Conservation (phyloP, 345 rosid species). For the Alliaria petiolata region DNA sequence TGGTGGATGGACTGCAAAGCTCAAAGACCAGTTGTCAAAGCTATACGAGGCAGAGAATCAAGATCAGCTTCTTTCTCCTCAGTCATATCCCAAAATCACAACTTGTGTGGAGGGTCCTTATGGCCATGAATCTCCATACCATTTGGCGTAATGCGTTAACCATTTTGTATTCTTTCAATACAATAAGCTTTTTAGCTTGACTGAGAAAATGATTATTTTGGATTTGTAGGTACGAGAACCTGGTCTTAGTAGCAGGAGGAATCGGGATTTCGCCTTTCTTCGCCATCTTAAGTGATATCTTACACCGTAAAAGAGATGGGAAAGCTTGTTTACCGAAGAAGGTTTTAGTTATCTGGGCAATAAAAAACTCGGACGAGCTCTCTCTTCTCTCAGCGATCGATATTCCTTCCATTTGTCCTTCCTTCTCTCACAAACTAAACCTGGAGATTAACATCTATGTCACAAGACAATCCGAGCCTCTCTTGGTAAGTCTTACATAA, state of each 20-base stretch:
- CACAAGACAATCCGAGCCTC: conserved; percentile 72
- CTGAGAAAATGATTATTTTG: not conserved
- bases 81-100: conserved; percentile 42
- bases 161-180: not conserved
- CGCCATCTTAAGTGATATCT: conserved; percentile 74
- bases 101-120: conserved; percentile 91
- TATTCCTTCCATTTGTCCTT: conserved; percentile 59
- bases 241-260: conserved; percentile 88
- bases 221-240: conserved; percentile 64
- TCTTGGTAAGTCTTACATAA: conserved; percentile 44
- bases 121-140: conserved; percentile 77
- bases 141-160: conserved; percentile 51
- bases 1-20: conserved; percentile 74
- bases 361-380: conserved; percentile 74
- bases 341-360: conserved; percentile 73
- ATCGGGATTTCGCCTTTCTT: conserved; percentile 89
- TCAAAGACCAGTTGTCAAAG: conserved; percentile 43
- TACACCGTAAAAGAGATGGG: conserved; percentile 61
- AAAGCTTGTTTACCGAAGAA: conserved; percentile 65
- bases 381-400: conserved; percentile 59
- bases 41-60: conserved; percentile 34
- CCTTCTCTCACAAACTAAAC: conserved; percentile 46
- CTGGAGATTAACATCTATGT: conserved; percentile 56
- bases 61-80: conserved; percentile 9
- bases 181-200: not conserved